Base-by-base conservation (phyloP, 2,329 filamentous ascomycete genomes). In the Diaporthe vexans region DNA sequence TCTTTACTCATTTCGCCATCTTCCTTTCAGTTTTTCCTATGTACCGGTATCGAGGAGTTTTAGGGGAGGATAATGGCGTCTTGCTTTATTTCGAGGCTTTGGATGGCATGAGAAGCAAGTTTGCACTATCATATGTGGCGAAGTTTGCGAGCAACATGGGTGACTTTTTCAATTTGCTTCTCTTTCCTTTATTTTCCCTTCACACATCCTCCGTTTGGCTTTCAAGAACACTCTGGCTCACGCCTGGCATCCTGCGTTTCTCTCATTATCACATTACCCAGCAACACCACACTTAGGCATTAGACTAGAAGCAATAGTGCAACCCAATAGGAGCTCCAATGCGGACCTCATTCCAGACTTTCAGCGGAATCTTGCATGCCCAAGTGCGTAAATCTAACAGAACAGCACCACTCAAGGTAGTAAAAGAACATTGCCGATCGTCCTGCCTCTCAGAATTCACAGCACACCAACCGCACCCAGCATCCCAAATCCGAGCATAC, bases 141-240 rank as follows among this genome's bases (percentile, higher is more conserved):
- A 37, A 52, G 2, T 52, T 37, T 19, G 63, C 21, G 17, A 26
- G n/a, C 13, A 67, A 67, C 46, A 13, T 19, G 29, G 63, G 46
- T 6, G 63, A 29, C 46, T 19, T n/a, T 40, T 46, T 46, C 15
- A 3, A 19, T 52, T 40, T 40, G 11, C 11, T 33, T 67, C 24
- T 1, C 9, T 52, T 67, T 52, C 6, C 4, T 29, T 46, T 21
- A 24, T 17, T 59, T 46, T 26, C 13, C 40, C 40, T 63, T 37
- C n/a, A 52, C 46, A 21, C 46, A 67, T 24, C 8, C 29, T 21
- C 29, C 21, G 29, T 51, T 51, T 67, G 33, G 11, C 40, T 51
- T 51, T 37, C 7, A 67, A 67, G 63, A 67, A 67, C 29, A 67
- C 29, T 67, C 33, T 40, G 63, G 63, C 63, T 67, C 63, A 67